Evolutionary conservation across 257 asterid genomes (phyloP).

Genomic region (Nicotiana obtusifolia): DNA sequence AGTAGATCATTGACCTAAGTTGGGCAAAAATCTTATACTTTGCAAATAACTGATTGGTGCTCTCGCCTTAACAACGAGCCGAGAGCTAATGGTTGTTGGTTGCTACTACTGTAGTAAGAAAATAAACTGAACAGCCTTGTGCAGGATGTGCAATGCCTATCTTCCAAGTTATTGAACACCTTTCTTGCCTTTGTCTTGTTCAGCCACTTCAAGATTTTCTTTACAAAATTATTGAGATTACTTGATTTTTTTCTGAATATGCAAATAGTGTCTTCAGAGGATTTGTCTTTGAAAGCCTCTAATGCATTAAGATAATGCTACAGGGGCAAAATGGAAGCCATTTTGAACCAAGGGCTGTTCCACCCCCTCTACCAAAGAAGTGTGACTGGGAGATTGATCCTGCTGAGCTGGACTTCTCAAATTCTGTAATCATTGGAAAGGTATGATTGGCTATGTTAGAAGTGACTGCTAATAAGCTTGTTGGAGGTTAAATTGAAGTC

Average conservation of each 20-base stretch:
- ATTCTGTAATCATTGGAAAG: constrained; percentile 73
- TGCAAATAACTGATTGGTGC: not conserved
- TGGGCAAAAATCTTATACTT: not conserved
- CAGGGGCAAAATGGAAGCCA: constrained; percentile 99
- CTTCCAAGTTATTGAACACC: not conserved
- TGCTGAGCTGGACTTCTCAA: constrained; percentile 78
- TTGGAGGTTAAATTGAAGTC: not conserved
- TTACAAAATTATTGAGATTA: not conserved
- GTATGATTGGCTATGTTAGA: constrained; percentile 28
- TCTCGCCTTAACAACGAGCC: not conserved
- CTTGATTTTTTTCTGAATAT: not conserved
- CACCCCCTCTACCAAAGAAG: constrained; percentile 90
- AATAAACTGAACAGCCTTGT: not conserved
- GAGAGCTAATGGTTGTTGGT: not conserved
- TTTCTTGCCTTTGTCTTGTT: not conserved
- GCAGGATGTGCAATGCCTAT: not conserved
- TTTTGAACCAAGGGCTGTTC: constrained; percentile 87
- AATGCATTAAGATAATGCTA: constrained; percentile 15
- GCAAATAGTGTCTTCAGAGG: not conserved
- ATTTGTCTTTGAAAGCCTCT: not conserved
- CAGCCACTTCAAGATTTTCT: not conserved
- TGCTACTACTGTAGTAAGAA: not conserved
- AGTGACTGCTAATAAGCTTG: not conserved
- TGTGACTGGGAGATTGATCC: constrained; percentile 99
- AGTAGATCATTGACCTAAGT: not conserved